These are phyloP conservation scores for Phyllosticta capitalensis DNA, from an alignment of 2,329 filamentous ascomycete genomes.

Conservation along the genomic window DNA sequence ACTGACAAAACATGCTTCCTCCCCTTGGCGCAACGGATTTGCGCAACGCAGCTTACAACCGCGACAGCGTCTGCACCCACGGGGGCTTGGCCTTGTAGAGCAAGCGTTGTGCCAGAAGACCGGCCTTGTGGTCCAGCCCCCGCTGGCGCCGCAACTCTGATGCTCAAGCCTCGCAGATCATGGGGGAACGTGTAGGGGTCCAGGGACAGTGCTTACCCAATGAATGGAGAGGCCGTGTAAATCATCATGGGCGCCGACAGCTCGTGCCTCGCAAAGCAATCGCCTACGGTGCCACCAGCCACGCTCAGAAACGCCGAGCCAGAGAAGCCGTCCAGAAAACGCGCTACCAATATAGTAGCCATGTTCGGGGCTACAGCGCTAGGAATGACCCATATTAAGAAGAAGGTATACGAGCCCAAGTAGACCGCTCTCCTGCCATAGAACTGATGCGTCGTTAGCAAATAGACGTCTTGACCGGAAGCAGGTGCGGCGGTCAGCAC, in stretches of 20 bases:
- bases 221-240: constrained; percentile 45
- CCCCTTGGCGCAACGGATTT: neutral
- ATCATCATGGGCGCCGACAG: constrained; percentile 65
- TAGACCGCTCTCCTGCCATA: constrained; percentile 79
- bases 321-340: constrained; percentile 68
- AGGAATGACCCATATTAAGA: constrained; percentile 71
- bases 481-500: constrained; percentile 5
- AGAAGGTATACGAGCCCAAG: constrained; percentile 61
- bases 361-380: constrained; percentile 75
- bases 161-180: constrained; percentile 4
- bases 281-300: constrained; percentile 76
- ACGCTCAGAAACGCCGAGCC: constrained; percentile 57
- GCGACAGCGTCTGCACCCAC: neutral
- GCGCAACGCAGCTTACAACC: neutral
- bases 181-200: constrained; percentile 1
- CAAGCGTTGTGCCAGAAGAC: neutral
- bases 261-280: constrained; percentile 55
- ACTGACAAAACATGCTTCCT: neutral
- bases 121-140: neutral
- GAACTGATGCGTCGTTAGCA: constrained; percentile 41
- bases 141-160: neutral
- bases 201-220: constrained; percentile 28
- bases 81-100: neutral
- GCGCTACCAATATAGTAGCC: constrained; percentile 64
- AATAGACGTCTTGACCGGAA: neutral